A percentile compares a stretch with the other conserved stretches of the same genome.
Evolutionary conservation across 495 filamentous ascomycete species (phyloP).

Genomic region (Friedmanniomyces endolithicus): DNA sequence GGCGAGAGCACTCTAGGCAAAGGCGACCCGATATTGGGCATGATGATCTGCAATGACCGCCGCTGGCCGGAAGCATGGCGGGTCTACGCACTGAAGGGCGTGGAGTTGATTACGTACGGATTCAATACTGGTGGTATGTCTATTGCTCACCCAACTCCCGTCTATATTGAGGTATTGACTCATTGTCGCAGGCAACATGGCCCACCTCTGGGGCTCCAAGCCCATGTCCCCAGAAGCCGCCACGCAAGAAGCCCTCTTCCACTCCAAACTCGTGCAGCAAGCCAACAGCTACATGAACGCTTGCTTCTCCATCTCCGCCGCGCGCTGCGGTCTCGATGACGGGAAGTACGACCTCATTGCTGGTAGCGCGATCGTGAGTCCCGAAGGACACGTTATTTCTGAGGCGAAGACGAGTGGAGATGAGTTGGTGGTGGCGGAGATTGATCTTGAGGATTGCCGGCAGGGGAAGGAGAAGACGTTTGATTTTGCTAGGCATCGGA

Average conservation of each 20-base stretch:
- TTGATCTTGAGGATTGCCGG: slow-evolving; percentile 35
- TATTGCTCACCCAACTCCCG: neutral
- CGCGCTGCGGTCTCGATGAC: slow-evolving; percentile 37
- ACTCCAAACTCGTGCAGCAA: slow-evolving; percentile 37
- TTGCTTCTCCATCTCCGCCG: slow-evolving; percentile 35
- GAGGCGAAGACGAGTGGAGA: slow-evolving; percentile 34
- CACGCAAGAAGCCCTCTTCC: slow-evolving; percentile 34
- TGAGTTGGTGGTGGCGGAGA: slow-evolving; percentile 37
- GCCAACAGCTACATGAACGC: slow-evolving; percentile 38
- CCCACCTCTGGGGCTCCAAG: slow-evolving; percentile 35
- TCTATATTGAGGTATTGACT: neutral
- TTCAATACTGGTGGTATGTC: slow-evolving; percentile 35
- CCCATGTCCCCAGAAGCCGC: slow-evolving; percentile 32
- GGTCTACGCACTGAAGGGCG: slow-evolving; percentile 35
- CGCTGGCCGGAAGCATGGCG: slow-evolving; percentile 40
- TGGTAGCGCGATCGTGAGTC: slow-evolving; percentile 38
- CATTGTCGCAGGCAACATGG: slow-evolving; percentile 23
- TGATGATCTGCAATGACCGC: slow-evolving; percentile 43
- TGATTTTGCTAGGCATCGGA: slow-evolving; percentile 36
- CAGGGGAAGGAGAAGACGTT: slow-evolving; percentile 37
- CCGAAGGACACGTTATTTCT: slow-evolving; percentile 38
- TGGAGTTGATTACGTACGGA: slow-evolving; percentile 37
- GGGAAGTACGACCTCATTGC: slow-evolving; percentile 36
- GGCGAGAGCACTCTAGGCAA: slow-evolving; percentile 21
- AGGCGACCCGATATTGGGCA: slow-evolving; percentile 38